phyloP scores from a whole-genome alignment of 257 asterid species.

The Nicotiana attenuata region DNA sequence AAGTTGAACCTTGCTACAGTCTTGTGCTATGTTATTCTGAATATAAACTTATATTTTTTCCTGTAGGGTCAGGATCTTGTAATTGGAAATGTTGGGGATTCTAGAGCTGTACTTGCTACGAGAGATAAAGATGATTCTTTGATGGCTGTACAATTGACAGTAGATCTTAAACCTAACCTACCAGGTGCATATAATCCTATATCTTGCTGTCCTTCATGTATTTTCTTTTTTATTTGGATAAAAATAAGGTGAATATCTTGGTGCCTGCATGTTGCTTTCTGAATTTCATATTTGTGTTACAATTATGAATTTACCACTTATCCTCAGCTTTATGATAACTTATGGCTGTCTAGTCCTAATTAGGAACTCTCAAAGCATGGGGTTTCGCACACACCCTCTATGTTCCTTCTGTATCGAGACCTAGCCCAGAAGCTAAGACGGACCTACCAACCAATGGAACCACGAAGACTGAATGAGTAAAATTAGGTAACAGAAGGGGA shows the following conservation, averaged over 20 bases:
- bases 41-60: neutral
- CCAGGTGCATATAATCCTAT: neutral
- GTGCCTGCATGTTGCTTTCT: neutral
- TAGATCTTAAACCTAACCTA: slow-evolving; percentile 11
- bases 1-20: neutral
- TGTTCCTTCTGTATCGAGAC: no score
- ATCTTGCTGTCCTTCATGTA: no score
- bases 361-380: no score
- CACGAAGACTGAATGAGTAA: no score
- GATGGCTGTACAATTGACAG: slow-evolving; percentile 10
- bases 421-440: no score
- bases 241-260: no score
- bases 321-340: neutral
- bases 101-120: slow-evolving; percentile 12
- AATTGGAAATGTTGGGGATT: slow-evolving; percentile 12
- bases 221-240: no score
- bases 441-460: no score
- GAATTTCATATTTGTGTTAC: neutral
- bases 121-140: neutral
- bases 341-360: neutral
- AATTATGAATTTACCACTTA: neutral
- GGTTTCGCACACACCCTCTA: no score
- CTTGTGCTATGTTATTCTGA: neutral
- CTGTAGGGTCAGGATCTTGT: slow-evolving; percentile 2
- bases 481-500: no score